A percentile compares a stretch with the other conserved stretches of the same genome.
Conservation (phyloP, 768 basidiomycete genomes). For the Macrolepiota albuminosa region DNA sequence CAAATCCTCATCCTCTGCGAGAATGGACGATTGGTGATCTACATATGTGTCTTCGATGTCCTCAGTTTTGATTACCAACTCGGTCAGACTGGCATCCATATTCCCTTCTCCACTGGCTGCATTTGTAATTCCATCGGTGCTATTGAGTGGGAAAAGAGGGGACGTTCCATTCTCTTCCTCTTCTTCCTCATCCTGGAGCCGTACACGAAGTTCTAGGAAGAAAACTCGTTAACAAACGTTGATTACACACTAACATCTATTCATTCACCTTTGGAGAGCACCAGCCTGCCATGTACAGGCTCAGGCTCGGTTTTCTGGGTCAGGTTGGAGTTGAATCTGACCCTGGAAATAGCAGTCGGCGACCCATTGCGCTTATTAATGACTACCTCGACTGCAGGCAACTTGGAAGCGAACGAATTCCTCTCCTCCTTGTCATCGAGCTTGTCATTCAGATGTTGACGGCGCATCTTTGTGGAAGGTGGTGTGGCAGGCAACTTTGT, state of each 20-base stretch:
- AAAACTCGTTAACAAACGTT: background rate
- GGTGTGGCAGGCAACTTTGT: background rate
- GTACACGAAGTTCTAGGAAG: background rate
- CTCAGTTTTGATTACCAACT: background rate
- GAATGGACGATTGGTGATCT: too few species aligned
- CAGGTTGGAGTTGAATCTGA: background rate
- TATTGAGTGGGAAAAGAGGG: background rate
- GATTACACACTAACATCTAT: background rate
- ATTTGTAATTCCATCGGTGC: background rate
- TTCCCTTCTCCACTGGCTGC: background rate
- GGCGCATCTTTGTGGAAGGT: background rate
- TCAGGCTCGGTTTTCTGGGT: background rate
- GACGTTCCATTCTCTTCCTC: background rate
- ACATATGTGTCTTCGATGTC: background rate
- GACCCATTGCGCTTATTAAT: background rate
- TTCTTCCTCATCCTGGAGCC: background rate
- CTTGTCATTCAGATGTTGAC: background rate
- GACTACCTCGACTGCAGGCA: background rate
- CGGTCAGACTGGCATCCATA: background rate
- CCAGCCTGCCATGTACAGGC: background rate
- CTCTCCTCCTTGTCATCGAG: background rate
- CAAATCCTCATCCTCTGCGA: background rate
- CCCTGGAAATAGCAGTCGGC: background rate
- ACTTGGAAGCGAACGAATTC: background rate
- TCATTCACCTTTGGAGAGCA: background rate